phyloP scores from a whole-genome alignment of 202 grass and related monocot species.

The Sporobolus alterniflorus region DNA sequence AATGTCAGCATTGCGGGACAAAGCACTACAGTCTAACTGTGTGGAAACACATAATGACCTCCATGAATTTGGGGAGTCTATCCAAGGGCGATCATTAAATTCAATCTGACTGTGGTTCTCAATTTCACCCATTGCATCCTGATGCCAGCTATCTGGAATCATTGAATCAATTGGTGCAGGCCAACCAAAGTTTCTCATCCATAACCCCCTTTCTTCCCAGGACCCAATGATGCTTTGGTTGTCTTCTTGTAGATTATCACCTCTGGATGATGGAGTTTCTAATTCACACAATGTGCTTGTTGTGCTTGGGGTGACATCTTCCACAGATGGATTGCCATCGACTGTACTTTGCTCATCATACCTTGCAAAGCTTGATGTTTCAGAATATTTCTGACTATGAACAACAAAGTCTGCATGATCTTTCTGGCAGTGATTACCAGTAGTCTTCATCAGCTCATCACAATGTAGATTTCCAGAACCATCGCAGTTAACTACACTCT shows the following conservation, averaged over 20 bases:
- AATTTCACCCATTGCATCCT: conserved; percentile 58
- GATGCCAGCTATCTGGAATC: conserved; percentile 68
- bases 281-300: conserved; percentile 47
- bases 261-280: conserved; percentile 60
- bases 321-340: conserved; percentile 48
- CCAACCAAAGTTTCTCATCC: conserved; percentile 79
- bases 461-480: conserved; percentile 28
- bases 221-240: conserved; percentile 68
- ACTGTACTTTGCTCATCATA: conserved; percentile 33
- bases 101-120: conserved; percentile 53
- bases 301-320: conserved; percentile 58
- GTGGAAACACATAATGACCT: conserved; percentile 55
- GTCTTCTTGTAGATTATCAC: conserved; percentile 64
- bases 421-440: conserved; percentile 32
- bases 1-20: conserved; percentile 82
- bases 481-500: conserved; percentile 38
- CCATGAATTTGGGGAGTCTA: conserved; percentile 84
- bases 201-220: conserved; percentile 92
- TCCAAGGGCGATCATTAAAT: conserved; percentile 72
- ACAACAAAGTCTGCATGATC: conserved; percentile 34
- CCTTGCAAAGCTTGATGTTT: conserved; percentile 45
- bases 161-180: conserved; percentile 67
- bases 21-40: conserved; percentile 48
- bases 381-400: conserved; percentile 39
- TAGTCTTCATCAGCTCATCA: conserved; percentile 23